Percentiles rank a stretch among this genome's conserved stretches.
Evolutionary conservation across 139 green algal genomes (phyloP).

Genomic region (Trebouxia sp.): DNA sequence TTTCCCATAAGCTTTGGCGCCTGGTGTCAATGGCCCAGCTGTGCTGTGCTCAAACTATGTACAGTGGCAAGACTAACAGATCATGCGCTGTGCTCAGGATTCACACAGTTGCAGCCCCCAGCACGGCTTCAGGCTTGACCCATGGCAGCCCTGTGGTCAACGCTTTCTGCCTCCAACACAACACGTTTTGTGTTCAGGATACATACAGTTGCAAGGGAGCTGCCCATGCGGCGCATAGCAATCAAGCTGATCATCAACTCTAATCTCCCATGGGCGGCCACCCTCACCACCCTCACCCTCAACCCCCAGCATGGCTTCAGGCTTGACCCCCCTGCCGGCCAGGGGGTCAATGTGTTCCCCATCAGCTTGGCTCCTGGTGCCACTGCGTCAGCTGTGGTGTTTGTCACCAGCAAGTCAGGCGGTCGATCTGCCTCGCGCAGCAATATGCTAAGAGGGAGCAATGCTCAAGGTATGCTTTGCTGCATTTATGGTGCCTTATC

Average conservation of each 20-base stretch:
- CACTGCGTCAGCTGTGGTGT: constrained; percentile 11
- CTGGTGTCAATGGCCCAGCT: constrained; percentile 25
- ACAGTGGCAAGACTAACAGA: no score
- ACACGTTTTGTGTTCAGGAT: constrained; percentile 30
- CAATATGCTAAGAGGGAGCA: neutral
- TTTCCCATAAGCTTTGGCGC: constrained; percentile 40
- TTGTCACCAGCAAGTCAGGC: neutral
- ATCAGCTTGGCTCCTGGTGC: constrained; percentile 8
- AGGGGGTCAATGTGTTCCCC: neutral
- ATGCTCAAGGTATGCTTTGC: neutral
- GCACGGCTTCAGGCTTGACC: no score
- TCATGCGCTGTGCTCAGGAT: no score
- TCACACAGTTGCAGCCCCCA: no score
- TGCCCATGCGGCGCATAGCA: constrained; percentile 29
- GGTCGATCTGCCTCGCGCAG: neutral
- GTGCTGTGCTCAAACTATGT: no score
- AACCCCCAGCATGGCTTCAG: constrained; percentile 20
- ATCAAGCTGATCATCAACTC: constrained; percentile 40
- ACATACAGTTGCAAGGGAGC: constrained; percentile 23
- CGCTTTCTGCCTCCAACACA: no score
- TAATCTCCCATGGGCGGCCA: constrained; percentile 31
- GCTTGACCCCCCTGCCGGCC: neutral
- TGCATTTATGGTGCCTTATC: neutral
- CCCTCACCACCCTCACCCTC: constrained; percentile 7
- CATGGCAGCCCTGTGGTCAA: no score